Base-by-base conservation (phyloP, 2,329 filamentous ascomycete species). In the Cladosporium sp. region DNA sequence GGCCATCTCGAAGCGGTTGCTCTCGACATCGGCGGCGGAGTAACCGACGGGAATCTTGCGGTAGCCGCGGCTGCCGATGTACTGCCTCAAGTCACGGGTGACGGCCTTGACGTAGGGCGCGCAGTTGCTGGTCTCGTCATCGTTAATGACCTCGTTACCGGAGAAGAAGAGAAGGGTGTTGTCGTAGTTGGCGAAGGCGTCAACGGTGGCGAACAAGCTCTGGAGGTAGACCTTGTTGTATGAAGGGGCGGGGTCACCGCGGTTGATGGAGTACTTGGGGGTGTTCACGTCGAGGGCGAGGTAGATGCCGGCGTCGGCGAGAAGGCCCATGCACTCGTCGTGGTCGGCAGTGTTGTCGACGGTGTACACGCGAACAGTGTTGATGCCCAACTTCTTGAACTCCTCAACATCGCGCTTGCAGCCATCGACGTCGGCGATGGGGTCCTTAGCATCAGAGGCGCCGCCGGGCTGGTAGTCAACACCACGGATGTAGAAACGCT, bases 331-430 rank as follows among this genome's bases (percentile, higher is more conserved):
- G 84, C 93, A 97, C 68, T 88, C 85, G 73, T 93, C 89, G 81
- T 97, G 93, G 78, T 89, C 80, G 72, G 84, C 81, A 59, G 88
- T 89, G 85, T 97, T 97, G 83, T 97, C 93, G 71, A 96, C 89
- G 18, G 90, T 92, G 85, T 97, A 97, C 68, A 97, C 91, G 79
- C 93, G 93, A 76, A 97, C 84, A 28, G 92, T 93, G 84, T 97
- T 97, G 80, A 97, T 83, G 58, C 93, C 92, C 59, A 97, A 84
- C 70, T 92, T 86, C 82, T 91, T 86, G 87, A 97, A 96, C 76
- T 92, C 84, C 60, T 81, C 80, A 72, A 97, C 90, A 75, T 96
- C 92, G 70, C 93, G 90, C 77, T 86, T 85, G 86, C 93, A 97
- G 74, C 84, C 80, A 3, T 79, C 79, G 26, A 82, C 75, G 73